Percentiles rank a stretch among this genome's conserved stretches.
phyloP scores from a whole-genome alignment of 148 eudicot species.

The Camellia sinensis region DNA sequence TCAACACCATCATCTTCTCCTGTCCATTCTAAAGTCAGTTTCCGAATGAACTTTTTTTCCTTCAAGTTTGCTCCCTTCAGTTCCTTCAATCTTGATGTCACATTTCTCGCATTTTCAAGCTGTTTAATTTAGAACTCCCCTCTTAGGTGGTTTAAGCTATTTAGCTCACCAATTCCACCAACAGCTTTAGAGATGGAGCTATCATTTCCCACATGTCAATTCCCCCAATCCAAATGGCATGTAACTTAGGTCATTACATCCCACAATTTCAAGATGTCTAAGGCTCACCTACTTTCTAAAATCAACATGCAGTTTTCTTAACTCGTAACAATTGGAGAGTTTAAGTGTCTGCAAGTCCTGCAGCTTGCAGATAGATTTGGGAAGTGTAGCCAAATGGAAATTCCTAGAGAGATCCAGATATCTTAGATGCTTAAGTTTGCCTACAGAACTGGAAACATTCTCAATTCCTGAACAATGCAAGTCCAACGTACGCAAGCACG shows the following conservation, averaged over 20 bases:
- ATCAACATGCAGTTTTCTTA: constrained; percentile 12
- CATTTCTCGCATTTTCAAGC: background rate
- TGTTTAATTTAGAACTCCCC: background rate
- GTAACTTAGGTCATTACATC: background rate
- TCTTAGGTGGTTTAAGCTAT: background rate
- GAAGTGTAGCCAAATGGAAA: background rate
- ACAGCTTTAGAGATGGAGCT: background rate
- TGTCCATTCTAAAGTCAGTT: background rate
- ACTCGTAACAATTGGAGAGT: background rate
- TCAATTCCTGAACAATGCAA: background rate
- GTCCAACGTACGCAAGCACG: constrained; percentile 27
- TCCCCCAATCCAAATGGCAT: background rate
- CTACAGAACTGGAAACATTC: constrained; percentile 21
- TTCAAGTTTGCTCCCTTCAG: background rate
- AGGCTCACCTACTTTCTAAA: constrained; percentile 13
- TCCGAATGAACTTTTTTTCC: background rate
- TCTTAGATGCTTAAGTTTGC: constrained; percentile 34
- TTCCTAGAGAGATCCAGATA: constrained; percentile 28
- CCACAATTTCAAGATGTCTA: constrained; percentile 8
- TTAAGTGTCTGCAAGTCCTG: constrained; percentile 28
- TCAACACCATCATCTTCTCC: background rate
- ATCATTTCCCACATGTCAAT: background rate
- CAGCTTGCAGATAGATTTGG: constrained; percentile 28
- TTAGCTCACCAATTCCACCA: background rate
- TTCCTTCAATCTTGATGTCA: background rate